phyloP scores from a whole-genome alignment of 179 eudicot species.

The Corrigiola litoralis region DNA sequence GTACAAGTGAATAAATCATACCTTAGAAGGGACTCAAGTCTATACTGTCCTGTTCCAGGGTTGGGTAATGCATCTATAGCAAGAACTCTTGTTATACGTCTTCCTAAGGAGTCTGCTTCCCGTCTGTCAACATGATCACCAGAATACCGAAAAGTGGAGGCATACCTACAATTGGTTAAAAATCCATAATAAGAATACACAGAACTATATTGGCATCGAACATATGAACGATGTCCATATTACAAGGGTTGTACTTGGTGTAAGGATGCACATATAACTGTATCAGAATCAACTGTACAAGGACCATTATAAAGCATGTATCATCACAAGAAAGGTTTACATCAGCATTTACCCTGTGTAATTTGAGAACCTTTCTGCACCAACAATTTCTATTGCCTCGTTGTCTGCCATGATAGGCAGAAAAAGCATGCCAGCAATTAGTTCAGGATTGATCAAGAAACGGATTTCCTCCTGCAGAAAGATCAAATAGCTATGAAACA shows the following conservation, averaged over 20 bases:
- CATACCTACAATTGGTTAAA: conserved; percentile 48
- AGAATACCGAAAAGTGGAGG: conserved; percentile 66
- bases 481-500: conserved; percentile 10
- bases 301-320: not conserved
- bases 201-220: not conserved
- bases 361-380: conserved; percentile 81
- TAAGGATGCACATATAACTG: too few species aligned
- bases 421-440: conserved; percentile 92
- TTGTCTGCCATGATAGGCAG: conserved; percentile 94
- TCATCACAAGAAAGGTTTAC: not conserved
- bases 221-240: too few species aligned
- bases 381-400: conserved; percentile 90
- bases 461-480: conserved; percentile 86
- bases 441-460: conserved; percentile 95
- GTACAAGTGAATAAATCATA: too few species aligned
- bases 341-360: conserved; percentile 72
- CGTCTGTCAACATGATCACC: conserved; percentile 63
- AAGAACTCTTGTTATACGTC: conserved; percentile 69
- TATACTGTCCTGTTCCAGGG: conserved; percentile 70
- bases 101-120: conserved; percentile 54
- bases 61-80: conserved; percentile 92
- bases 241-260: too few species aligned
- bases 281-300: too few species aligned
- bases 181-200: not conserved
- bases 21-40: conserved; percentile 58